These are phyloP conservation scores for Pyrus betulifolia DNA, from an alignment of 306 rosid genomes.

Conservation along the genomic window DNA sequence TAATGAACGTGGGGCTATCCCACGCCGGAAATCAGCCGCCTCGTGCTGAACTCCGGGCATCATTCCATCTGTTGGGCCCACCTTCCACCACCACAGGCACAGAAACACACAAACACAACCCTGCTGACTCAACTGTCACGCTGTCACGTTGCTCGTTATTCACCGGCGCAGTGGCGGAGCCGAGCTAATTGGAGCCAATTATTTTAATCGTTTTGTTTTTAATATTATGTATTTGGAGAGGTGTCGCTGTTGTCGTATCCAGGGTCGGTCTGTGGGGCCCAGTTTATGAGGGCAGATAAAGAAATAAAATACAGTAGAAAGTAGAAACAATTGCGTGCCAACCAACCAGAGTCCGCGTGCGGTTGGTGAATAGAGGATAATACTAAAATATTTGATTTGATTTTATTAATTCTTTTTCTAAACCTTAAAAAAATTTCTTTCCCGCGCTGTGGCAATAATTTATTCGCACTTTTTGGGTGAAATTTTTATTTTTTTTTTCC, in stretches of 20 bases:
- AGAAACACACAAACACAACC: background rate
- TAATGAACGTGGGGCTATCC: too few species aligned
- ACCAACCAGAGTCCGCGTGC: slow-evolving; percentile 71
- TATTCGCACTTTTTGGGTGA: slow-evolving; percentile 31
- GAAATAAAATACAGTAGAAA: background rate
- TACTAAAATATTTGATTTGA: background rate
- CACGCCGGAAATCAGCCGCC: too few species aligned
- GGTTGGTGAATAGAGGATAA: slow-evolving; percentile 14
- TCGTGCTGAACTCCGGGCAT: background rate
- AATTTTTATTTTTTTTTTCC: background rate
- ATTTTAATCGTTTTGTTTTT: background rate
- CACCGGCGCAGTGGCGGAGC: background rate
- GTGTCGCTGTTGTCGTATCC: slow-evolving; percentile 54
- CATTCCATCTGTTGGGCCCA: slow-evolving; percentile 36
- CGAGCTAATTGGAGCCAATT: background rate
- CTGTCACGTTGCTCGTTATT: slow-evolving; percentile 1
- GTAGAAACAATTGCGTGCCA: slow-evolving; percentile 32
- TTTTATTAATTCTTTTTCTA: background rate
- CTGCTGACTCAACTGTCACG: background rate
- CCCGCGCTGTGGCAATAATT: slow-evolving; percentile 18
- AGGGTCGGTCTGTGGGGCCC: slow-evolving; percentile 64
- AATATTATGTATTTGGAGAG: slow-evolving; percentile 48
- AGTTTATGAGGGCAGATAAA: background rate
- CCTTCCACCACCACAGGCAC: slow-evolving; percentile 29
- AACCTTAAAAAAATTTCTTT: slow-evolving; percentile 18